Evolutionary conservation across 2,329 filamentous ascomycete genomes (phyloP).

Genomic region (Aspergillus pseudotamarii): DNA sequence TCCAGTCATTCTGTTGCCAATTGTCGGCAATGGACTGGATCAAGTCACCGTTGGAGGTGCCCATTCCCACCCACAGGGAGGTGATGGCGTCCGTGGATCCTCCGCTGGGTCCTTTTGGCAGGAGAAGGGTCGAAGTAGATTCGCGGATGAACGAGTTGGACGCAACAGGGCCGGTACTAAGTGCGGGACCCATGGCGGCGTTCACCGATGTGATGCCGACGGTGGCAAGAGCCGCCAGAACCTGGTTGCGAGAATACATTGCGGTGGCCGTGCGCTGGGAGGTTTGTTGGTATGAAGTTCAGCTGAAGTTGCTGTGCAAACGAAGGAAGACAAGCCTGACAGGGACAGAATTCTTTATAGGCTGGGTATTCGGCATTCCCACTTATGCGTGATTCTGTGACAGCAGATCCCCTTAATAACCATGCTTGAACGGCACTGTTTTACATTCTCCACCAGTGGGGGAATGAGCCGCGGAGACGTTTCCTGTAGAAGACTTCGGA

Average conservation of each 20-base stretch:
- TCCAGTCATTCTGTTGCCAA: constrained; percentile 40
- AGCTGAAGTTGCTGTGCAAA: not conserved
- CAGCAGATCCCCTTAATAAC: not conserved
- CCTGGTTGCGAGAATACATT: constrained; percentile 20
- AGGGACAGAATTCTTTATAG: not conserved
- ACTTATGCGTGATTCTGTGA: not conserved
- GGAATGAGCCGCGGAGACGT: not conserved
- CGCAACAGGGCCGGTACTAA: constrained; percentile 50
- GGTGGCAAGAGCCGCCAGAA: constrained; percentile 21
- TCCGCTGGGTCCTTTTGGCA: constrained; percentile 43
- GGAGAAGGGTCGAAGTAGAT: constrained; percentile 47
- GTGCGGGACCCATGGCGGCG: constrained; percentile 38
- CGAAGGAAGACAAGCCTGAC: too few relatives aligned
- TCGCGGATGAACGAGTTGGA: constrained; percentile 47
- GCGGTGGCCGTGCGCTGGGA: not conserved
- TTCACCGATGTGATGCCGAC: constrained; percentile 18
- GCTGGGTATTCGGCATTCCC: not conserved
- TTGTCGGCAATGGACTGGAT: constrained; percentile 53
- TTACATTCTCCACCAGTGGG: not conserved
- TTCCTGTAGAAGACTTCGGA: not conserved
- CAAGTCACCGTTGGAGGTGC: constrained; percentile 50
- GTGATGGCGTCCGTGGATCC: constrained; percentile 35
- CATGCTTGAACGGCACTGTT: not conserved
- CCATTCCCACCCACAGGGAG: constrained; percentile 55
- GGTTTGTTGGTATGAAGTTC: not conserved